Evolutionary conservation across 768 basidiomycete species (phyloP).

Genomic region (Macrolepiota fuliginosa): DNA sequence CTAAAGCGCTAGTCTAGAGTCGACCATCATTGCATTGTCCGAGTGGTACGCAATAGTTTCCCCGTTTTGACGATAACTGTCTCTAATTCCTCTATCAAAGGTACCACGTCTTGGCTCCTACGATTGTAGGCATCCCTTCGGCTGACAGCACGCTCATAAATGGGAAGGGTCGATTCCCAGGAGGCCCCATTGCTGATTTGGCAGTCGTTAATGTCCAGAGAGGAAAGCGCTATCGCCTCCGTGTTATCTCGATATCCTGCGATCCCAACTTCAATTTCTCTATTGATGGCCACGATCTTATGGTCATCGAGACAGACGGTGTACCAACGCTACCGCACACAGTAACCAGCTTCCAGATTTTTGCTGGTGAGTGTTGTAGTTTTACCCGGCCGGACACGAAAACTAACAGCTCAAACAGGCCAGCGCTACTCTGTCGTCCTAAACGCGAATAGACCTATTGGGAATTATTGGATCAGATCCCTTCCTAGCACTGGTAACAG

Average conservation of each 20-base stretch:
- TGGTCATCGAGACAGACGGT: constrained; percentile 36
- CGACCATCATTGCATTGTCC: constrained; percentile 36
- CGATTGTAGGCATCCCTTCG: constrained; percentile 18
- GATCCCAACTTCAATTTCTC: constrained; percentile 37
- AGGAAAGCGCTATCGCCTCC: constrained; percentile 29
- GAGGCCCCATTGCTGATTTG: constrained; percentile 28
- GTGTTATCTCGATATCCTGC: constrained; percentile 22
- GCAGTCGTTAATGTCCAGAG: constrained; percentile 32
- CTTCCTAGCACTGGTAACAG: constrained; percentile 21
- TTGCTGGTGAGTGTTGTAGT: constrained; percentile 18
- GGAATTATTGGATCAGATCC: constrained; percentile 36
- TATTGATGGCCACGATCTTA: constrained; percentile 41
- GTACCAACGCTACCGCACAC: constrained; percentile 19
- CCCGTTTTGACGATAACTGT: background rate
- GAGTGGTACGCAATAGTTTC: constrained; percentile 28
- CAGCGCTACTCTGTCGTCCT: constrained; percentile 42
- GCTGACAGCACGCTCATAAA: constrained; percentile 35
- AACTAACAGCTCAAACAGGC: constrained; percentile 26
- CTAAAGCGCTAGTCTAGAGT: constrained; percentile 26
- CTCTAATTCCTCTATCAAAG: constrained; percentile 4
- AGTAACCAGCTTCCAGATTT: constrained; percentile 28
- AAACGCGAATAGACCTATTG: constrained; percentile 31
- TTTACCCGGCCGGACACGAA: background rate
- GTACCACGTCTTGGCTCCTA: constrained; percentile 21
- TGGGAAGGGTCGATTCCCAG: constrained; percentile 32